Evolutionary conservation across 2,329 filamentous ascomycete genomes (phyloP).

Genomic region (Colletotrichum cordylinicola): DNA sequence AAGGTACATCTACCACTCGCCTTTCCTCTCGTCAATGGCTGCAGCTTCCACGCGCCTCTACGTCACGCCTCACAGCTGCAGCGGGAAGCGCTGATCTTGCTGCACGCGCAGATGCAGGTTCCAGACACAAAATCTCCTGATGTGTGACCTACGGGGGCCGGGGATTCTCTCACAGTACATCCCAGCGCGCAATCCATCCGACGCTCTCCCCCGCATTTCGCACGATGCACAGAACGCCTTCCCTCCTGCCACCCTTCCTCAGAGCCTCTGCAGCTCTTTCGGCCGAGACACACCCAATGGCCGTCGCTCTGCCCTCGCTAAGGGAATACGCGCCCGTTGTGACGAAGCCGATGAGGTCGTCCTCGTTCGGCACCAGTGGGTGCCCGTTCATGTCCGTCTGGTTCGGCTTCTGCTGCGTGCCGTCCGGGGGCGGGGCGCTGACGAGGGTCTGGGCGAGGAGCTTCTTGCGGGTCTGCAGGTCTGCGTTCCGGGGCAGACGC

Average conservation of each 20-base stretch:
- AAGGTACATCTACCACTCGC: accelerated
- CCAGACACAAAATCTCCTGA: neutral
- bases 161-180: slow-evolving; percentile 55
- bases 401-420: slow-evolving; percentile 37
- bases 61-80: neutral
- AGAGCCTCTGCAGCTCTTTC: slow-evolving; percentile 57
- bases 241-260: slow-evolving; percentile 28
- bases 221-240: slow-evolving; percentile 74
- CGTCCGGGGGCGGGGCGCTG: slow-evolving; percentile 32
- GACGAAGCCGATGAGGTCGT: slow-evolving; percentile 87
- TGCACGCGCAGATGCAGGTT: neutral
- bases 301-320: slow-evolving; percentile 75
- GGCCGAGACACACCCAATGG: slow-evolving; percentile 73
- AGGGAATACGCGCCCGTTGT: slow-evolving; percentile 87
- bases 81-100: neutral
- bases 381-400: slow-evolving; percentile 53
- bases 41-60: neutral
- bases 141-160: neutral
- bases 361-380: slow-evolving; percentile 72
- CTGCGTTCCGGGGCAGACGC: slow-evolving; percentile 26
- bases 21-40: slow-evolving; percentile 27
- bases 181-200: slow-evolving; percentile 82
- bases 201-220: slow-evolving; percentile 80
- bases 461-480: slow-evolving; percentile 45
- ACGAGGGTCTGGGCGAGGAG: slow-evolving; percentile 55